Evolutionary conservation across 257 asterid species (phyloP), one percentile per base, ranked within the genome.

Genomic region (Datura wrightii): DNA sequence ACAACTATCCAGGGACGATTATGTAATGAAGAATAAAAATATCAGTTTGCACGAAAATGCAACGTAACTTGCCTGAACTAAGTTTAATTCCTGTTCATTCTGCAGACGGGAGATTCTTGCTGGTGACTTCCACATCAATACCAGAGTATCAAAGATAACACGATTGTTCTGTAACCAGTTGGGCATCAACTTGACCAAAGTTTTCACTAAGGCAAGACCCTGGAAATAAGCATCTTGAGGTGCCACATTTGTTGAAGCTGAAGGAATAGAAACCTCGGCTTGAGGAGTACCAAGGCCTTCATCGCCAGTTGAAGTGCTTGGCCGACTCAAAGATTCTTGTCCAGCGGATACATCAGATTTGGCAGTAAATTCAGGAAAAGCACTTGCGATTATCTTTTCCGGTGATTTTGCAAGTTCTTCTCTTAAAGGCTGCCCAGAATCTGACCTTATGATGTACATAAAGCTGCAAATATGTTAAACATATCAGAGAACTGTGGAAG

Each of bases 371-470:
- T 92, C 99, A 62, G 98, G 95, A 85, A 97, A 97, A 83, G 98
- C 98, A 89, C 95, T 91, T 84, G 97, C 92, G 86, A 95, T 93
- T 88, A 97, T 95, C 92, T 97, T 97, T 79, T 95, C 99, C 2
- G 98, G 98, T 48, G 99, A 97, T 90, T 93, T 97, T 46, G 99
- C 98, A 83, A 97, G 97, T 90, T 97, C 99, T 89, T 97, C 99
- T 89, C 99, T 90, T 92, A 97, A 90, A 6, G 97, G 97, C 83
- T 97, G 99, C 87, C 99, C 99, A 91, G 98, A 97, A 90, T 97
- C 99, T 46, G 99, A 97, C 72, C 93, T 89, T 87, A 97, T 92
- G 55, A 97, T 95, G 90, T 97, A 97, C 98, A 97, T 97, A 87
- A 97, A 94, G 93, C 99, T 97, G 89, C 71, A 91, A 56, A 82